Conservation (phyloP, 1,284 basidiomycete species). For the Leccinum griseonigrum region DNA sequence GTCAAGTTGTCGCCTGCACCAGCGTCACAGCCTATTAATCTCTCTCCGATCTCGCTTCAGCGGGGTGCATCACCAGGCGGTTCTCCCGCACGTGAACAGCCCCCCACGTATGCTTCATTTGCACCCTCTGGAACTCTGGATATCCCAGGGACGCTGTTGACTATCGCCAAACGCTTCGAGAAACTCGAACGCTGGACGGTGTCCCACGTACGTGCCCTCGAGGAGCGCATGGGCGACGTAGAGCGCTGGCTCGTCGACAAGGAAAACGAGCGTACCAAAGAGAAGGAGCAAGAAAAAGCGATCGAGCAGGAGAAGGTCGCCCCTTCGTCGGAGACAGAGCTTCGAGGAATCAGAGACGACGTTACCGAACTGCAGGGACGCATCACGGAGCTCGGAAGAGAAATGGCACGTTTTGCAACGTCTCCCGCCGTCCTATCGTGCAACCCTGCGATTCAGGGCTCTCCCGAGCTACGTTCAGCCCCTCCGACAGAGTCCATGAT, state of each 20-base stretch:
- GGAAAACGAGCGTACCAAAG: slow-evolving; percentile 48
- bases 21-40: slow-evolving; percentile 28
- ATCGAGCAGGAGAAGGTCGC: slow-evolving; percentile 18
- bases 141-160: slow-evolving; percentile 62
- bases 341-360: slow-evolving; percentile 61
- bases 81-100: slow-evolving; percentile 60
- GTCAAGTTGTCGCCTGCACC: slow-evolving; percentile 52
- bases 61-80: slow-evolving; percentile 40
- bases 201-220: slow-evolving; percentile 74
- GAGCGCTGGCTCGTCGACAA: slow-evolving; percentile 80
- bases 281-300: slow-evolving; percentile 16
- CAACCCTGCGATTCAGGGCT: slow-evolving; percentile 46
- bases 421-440: slow-evolving; percentile 54
- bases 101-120: slow-evolving; percentile 74
- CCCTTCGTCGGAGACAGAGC: slow-evolving; percentile 17
- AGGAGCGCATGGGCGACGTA: slow-evolving; percentile 82
- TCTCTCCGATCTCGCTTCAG: slow-evolving; percentile 35
- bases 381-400: slow-evolving; percentile 67
- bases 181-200: slow-evolving; percentile 86
- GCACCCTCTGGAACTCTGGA: slow-evolving; percentile 66
- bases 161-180: slow-evolving; percentile 52
- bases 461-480: slow-evolving; percentile 40
- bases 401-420: slow-evolving; percentile 69
- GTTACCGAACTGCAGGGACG: slow-evolving; percentile 69
- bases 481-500: slow-evolving; percentile 42